phyloP scores from a whole-genome alignment of 768 basidiomycete species.

The Zangia roseola region DNA sequence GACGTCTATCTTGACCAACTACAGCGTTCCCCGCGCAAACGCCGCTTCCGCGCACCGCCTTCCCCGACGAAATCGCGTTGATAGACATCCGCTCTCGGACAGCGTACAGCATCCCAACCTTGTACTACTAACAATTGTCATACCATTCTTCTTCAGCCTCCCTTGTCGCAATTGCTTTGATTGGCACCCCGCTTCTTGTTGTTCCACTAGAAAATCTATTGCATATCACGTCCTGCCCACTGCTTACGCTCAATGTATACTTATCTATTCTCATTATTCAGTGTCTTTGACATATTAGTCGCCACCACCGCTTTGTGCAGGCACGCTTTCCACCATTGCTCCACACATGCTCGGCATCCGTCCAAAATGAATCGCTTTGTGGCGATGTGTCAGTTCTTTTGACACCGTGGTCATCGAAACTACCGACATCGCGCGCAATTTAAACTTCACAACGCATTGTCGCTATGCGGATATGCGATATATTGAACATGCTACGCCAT shows the following conservation, averaged over 20 bases:
- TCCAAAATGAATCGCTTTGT: not conserved
- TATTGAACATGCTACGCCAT: no score
- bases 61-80: slow-evolving; percentile 26
- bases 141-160: not conserved
- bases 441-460: no score
- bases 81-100: slow-evolving; percentile 3
- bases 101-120: slow-evolving; percentile 10
- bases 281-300: slow-evolving; percentile 1
- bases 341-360: no score
- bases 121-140: slow-evolving; percentile 16
- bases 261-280: slow-evolving; percentile 3
- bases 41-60: slow-evolving; percentile 19
- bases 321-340: no score
- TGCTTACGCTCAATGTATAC: slow-evolving; percentile 9
- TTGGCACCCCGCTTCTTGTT: slow-evolving; percentile 9
- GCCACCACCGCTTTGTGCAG: not conserved
- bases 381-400: no score
- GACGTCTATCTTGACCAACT: slow-evolving; percentile 56
- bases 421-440: no score
- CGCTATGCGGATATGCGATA: no score
- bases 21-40: slow-evolving; percentile 42
- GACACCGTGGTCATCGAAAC: no score
- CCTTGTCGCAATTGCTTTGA: slow-evolving; percentile 12
- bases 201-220: slow-evolving; percentile 7
- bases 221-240: slow-evolving; percentile 6